Evolutionary conservation across 225 moss, liverwort and hornwort genomes (phyloP), one percentile per base, ranked within the genome.

Genomic region (Anthoceros angustus): DNA sequence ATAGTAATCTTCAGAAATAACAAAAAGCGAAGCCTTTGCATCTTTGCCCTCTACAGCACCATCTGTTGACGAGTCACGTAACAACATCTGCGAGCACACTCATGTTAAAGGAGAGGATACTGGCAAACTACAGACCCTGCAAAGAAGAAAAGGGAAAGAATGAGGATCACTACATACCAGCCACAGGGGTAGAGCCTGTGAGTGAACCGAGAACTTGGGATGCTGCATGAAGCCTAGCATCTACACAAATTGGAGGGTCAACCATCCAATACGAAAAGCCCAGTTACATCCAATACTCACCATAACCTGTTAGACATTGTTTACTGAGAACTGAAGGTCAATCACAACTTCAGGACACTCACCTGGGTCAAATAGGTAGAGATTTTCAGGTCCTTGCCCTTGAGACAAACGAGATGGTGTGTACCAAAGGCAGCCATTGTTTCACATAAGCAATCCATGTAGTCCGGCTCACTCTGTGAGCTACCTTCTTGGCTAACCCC

Each of bases 141-240:
- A 25, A 67, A 26, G 64, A 41, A 21, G 40, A 24, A 12, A 42
- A 66, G 42, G n/a, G 39, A 6, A 39, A 41, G 5, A 67, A 39
- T 42, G 18, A 2, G 5, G 10, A 0, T 5, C n/a, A 25, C 15
- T 18, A 62, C 77, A 61, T 88, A 92, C 92, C 78, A 85, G 87
- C 98, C 92, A 87, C 21, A 98, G 80, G 25, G 98, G 92, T 48
- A 98, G 69, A 32, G 98, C 87, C 68, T 84, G 83, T 15, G 89
- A 82, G 74, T 98, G 79, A 69, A 98, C 49, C 12, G 88, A 71
- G 81, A 80, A 78, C 62, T 84, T 80, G 24, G 84, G 86, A 65
- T 89, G 86, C 73, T 89, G 85, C 69, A 98, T 80, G 66, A 98
- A 98, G 45, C 81, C 84, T 32, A 98, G 87, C 98, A 98, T 92